phyloP scores from a whole-genome alignment of 2,329 filamentous ascomycete genomes.

The Stemphylium beticola region DNA sequence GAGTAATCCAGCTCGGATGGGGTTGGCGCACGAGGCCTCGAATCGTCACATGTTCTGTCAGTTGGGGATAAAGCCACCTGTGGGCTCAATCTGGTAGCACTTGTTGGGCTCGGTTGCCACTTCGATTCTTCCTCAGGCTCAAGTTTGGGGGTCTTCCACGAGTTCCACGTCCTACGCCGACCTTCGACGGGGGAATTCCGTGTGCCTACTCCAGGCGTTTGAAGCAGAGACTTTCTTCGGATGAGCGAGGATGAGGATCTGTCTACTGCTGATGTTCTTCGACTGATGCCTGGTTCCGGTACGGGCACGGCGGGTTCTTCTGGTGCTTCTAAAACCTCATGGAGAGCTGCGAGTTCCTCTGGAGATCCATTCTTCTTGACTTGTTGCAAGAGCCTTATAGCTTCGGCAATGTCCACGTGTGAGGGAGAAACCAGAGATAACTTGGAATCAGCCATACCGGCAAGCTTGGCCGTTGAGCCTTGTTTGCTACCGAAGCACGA shows the following conservation, averaged over 20 bases:
- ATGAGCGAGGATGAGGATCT: conserved; percentile 40
- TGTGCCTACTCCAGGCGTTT: conserved; percentile 50
- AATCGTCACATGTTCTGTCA: conserved; percentile 30
- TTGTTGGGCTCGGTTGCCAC: conserved; percentile 33
- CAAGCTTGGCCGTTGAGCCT: conserved; percentile 31
- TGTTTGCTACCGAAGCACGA: conserved; percentile 34
- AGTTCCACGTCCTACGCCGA: conserved; percentile 44
- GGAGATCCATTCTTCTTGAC: conserved; percentile 56
- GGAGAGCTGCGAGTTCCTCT: conserved; percentile 55
- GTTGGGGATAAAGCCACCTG: conserved; percentile 29
- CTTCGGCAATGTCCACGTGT: conserved; percentile 53
- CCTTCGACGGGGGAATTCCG: conserved; percentile 40
- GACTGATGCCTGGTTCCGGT: conserved; percentile 26
- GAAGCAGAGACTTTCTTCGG: conserved; percentile 48
- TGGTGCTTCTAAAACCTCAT: conserved; percentile 37
- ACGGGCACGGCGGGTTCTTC: conserved; percentile 14
- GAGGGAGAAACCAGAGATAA: conserved; percentile 40
- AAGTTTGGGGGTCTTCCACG: conserved; percentile 35
- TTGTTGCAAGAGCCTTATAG: conserved; percentile 55
- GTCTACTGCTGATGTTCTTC: conserved; percentile 28
- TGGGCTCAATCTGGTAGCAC: conserved; percentile 28
- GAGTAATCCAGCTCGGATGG: conserved; percentile 52
- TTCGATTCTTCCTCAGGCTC: conserved; percentile 36
- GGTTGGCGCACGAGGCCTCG: conserved; percentile 42
- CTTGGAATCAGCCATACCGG: conserved; percentile 33